These are phyloP conservation scores for Histomonas meleagridis DNA, from an alignment of 208 protist genomes.

Conservation along the genomic window DNA sequence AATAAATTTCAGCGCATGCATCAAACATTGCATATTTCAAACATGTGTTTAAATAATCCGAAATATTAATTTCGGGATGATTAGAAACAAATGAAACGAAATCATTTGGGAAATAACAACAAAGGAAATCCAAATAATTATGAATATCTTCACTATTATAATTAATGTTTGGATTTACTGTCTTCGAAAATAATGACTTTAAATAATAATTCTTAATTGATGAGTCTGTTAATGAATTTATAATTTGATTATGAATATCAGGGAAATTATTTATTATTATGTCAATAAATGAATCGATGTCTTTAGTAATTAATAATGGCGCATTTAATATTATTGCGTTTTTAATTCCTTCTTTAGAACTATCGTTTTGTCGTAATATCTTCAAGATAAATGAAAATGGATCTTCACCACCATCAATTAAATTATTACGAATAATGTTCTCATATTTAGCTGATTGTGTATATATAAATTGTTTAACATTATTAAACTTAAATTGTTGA, in stretches of 20 bases:
- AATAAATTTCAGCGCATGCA: neutral
- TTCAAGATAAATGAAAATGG: neutral
- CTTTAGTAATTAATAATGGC: neutral
- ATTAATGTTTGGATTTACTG: neutral
- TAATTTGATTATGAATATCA: neutral
- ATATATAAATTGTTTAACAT: neutral
- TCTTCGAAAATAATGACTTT: neutral
- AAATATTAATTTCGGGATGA: neutral
- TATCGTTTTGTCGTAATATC: neutral
- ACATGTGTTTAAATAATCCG: neutral
- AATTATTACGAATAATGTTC: neutral
- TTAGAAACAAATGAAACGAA: neutral
- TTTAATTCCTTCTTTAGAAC: neutral
- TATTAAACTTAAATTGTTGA: neutral
- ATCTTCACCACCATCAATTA: neutral
- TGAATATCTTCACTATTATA: neutral
- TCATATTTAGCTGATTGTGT: neutral
- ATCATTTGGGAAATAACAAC: neutral
- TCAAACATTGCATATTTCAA: neutral
- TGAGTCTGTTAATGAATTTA: neutral
- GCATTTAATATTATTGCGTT: neutral
- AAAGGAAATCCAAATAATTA: neutral
- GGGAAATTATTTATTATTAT: neutral
- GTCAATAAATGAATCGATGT: neutral
- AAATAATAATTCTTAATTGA: neutral